Percentiles rank a stretch among this genome's conserved stretches.
Evolutionary conservation across 208 protist genomes (phyloP).

Genomic region (Naegleria fowleri): DNA sequence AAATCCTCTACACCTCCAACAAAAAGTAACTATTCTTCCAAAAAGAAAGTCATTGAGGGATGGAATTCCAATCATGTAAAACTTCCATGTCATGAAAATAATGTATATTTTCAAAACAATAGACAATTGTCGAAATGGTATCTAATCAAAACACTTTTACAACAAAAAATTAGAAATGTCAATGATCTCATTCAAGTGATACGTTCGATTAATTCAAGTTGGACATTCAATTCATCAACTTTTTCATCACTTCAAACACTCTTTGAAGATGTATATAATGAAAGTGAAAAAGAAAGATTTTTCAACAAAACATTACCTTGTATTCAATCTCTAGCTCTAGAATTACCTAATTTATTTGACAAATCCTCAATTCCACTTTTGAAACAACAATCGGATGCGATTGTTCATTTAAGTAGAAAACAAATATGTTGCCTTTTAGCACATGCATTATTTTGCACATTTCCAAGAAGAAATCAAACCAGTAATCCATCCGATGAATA

Average conservation of each 20-base stretch:
- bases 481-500: background rate
- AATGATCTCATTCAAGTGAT: background rate
- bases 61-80: background rate
- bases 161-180: background rate
- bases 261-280: background rate
- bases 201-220: background rate
- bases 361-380: background rate
- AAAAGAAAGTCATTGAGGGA: background rate
- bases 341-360: background rate
- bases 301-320: background rate
- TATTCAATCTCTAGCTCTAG: slow-evolving; percentile 1
- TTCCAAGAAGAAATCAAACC: background rate
- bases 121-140: slow-evolving; percentile 13
- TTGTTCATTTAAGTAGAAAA: background rate
- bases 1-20: background rate
- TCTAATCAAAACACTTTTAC: background rate
- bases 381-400: background rate
- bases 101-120: slow-evolving; percentile 13
- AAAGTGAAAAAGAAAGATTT: background rate
- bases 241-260: background rate
- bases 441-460: slow-evolving; percentile 19
- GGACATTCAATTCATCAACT: background rate
- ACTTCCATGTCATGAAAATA: slow-evolving; percentile 15
- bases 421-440: background rate
- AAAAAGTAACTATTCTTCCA: background rate